Conservation (phyloP, 2,329 filamentous ascomycete genomes). For the Ceratocystis papillata region DNA sequence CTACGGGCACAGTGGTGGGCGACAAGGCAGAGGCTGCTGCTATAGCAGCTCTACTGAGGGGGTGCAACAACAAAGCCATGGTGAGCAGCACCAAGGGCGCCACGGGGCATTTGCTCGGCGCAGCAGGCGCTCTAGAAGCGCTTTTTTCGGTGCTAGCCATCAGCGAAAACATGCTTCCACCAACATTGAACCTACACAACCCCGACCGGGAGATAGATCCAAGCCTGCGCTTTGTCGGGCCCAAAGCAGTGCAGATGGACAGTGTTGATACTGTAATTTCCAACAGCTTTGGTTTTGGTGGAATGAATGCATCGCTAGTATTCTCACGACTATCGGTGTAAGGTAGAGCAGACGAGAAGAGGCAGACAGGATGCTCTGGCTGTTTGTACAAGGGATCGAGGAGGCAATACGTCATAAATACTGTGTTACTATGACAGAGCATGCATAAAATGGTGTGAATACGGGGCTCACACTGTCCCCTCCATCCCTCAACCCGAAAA, state of each 20-base stretch:
- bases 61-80: slow-evolving; percentile 6
- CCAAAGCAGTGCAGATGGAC: slow-evolving; percentile 54
- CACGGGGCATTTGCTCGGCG: slow-evolving; percentile 81
- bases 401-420: background rate
- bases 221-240: slow-evolving; percentile 75
- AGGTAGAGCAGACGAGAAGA: background rate
- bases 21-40: slow-evolving; percentile 81
- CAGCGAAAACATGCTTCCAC: slow-evolving; percentile 66
- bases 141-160: slow-evolving; percentile 74
- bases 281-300: slow-evolving; percentile 97
- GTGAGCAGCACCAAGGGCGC: slow-evolving; percentile 93
- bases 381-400: too few species aligned
- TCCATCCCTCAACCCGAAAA: slow-evolving; percentile 14
- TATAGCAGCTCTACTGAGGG: slow-evolving; percentile 60
- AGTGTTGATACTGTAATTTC: slow-evolving; percentile 63
- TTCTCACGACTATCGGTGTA: slow-evolving; percentile 40
- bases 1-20: slow-evolving; percentile 75
- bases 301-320: slow-evolving; percentile 84
- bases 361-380: background rate
- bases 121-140: slow-evolving; percentile 81
- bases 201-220: slow-evolving; percentile 48
- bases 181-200: slow-evolving; percentile 70
- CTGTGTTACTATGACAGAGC: background rate
- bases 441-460: background rate
- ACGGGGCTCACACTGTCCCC: slow-evolving; percentile 5